phyloP scores from a whole-genome alignment of 805 yeast genomes.

The Saccharomycopsis javanensis region DNA sequence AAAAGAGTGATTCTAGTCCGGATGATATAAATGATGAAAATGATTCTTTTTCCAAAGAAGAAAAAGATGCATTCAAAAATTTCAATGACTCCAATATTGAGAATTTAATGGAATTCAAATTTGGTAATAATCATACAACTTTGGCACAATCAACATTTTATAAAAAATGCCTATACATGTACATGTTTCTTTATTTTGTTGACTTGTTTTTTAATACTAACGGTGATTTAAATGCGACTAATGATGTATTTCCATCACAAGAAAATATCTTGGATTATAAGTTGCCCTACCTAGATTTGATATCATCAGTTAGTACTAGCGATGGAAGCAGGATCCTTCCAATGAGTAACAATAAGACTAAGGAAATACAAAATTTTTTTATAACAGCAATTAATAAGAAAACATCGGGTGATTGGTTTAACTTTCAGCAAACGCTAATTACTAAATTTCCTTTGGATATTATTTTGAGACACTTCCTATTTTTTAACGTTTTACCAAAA shows the following conservation, averaged over 20 bases:
- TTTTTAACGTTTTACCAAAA: slow-evolving; percentile 51
- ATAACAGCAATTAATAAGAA: neutral
- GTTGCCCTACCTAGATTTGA: neutral
- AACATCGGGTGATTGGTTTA: neutral
- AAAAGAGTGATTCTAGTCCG: neutral
- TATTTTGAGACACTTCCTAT: slow-evolving; percentile 49
- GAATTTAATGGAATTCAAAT: neutral
- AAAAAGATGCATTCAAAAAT: neutral
- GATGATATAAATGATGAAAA: neutral
- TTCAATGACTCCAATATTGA: neutral
- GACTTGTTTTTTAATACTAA: slow-evolving; percentile 5
- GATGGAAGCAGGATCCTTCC: neutral
- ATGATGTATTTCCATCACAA: neutral
- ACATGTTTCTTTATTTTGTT: slow-evolving; percentile 13
- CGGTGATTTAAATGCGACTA: neutral
- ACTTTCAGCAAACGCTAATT: neutral
- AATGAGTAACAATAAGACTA: neutral
- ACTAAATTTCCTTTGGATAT: slow-evolving; percentile 45
- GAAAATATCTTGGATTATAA: neutral
- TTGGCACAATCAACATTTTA: slow-evolving; percentile 6
- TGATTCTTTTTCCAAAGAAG: neutral
- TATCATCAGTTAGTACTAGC: neutral
- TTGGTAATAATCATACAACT: neutral
- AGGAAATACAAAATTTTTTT: neutral
- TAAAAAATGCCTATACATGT: slow-evolving; percentile 13